Evolutionary conservation across 108 stramenopile genomes (phyloP), one percentile per base, ranked within the genome.

Genomic region (Cyclostephanos invisitatus): DNA sequence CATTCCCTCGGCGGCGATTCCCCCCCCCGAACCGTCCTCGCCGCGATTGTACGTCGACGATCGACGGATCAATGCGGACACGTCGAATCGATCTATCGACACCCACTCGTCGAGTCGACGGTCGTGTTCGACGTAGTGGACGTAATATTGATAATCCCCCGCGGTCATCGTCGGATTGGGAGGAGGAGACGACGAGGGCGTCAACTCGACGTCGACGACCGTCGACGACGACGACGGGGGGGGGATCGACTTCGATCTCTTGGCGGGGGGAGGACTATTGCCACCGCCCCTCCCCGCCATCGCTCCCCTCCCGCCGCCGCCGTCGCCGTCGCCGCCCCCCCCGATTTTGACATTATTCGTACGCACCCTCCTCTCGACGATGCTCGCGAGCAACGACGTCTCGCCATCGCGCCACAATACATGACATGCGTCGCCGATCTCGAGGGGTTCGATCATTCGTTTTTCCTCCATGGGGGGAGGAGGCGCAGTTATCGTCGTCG

Each of bases 41-140:
- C 46, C 50, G 22, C 61, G 24, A 40, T 18, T 1, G 2, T 24
- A 11, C 0, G 28, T 47, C 29, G 40, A 24, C 21, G 42, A 17
- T 4, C 48, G 47, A 32, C 81, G 80, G 64, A 88, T 9, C 48
- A 91, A 66, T 0, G 90, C 89, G 6, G 77, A 69, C 64, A 92
- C 60, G 7, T 85, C 64, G 68, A 94, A 92, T 25, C 84, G 78
- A 44, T 80, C 81, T 2, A 87, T 35, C 7, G 78, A 62, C 8
- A 94, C 74, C 96, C 96, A 96, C 82, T 96, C 92, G 63, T 96
- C 96, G 21, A 94, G 72, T 25, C 96, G 87, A 17, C 91, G 85
- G 76, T 96, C 94, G 53, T 93, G 89, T 54, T 85, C 81, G 7
- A 76, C 63, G 74, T 96, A 94, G 77, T 94, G 93, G 24, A 96